Conservation (phyloP, 768 basidiomycete species). For the Cubamyces lactineus region DNA sequence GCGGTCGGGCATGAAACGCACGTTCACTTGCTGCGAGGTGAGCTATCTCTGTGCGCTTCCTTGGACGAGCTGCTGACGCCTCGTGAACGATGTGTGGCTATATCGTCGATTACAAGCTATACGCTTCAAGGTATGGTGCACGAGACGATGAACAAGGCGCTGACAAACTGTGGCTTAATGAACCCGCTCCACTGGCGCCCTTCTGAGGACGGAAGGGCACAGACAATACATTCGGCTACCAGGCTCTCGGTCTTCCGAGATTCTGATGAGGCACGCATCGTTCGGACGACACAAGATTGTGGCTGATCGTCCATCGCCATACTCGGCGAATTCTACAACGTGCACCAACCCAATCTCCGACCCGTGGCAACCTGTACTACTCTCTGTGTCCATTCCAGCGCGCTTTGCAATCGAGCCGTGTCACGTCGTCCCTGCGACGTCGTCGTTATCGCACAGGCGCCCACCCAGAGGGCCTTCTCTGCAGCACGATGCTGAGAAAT, state of each 20-base stretch:
- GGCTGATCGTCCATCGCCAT: conserved; percentile 20
- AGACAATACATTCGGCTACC: conserved; percentile 10
- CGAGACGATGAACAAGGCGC: conserved; percentile 6
- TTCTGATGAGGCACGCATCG: conserved; percentile 13
- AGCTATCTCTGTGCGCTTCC: background rate
- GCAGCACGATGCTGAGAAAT: conserved; percentile 20
- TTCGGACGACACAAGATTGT: conserved; percentile 4
- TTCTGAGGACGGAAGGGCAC: background rate
- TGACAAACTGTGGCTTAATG: conserved; percentile 16
- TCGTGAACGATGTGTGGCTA: background rate
- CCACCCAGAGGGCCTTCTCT: conserved; percentile 10
- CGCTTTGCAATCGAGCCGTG: background rate
- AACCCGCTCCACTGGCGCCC: background rate
- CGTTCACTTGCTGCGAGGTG: background rate
- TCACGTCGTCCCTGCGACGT: conserved; percentile 9
- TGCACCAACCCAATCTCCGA: conserved; percentile 14
- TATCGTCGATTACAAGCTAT: conserved; percentile 16
- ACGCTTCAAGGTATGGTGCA: conserved; percentile 22
- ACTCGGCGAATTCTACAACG: conserved; percentile 16
- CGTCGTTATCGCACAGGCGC: conserved; percentile 18
- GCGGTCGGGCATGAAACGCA: conserved; percentile 10
- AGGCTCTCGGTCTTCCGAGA: conserved; percentile 5
- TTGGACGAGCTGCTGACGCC: conserved; percentile 1
- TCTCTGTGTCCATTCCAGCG: background rate
- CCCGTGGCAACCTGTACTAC: conserved; percentile 1